Conservation (phyloP, 805 yeast genomes). For the Metschnikowia reukaufii region DNA sequence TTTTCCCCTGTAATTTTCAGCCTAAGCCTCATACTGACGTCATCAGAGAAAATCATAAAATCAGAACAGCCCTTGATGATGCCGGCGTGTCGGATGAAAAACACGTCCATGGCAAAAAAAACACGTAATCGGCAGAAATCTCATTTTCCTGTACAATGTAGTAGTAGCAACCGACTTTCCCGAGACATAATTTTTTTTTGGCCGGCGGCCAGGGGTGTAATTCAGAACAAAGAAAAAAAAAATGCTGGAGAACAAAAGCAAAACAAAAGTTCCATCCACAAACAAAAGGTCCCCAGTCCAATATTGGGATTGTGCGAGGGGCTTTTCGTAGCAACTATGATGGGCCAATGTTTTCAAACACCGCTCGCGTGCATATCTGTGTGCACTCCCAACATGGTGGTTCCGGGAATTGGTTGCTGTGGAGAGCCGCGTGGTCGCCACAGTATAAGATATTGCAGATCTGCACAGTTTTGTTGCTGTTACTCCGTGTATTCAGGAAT, state of each 20-base stretch:
- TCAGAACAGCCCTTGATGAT: no score
- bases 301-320: background rate
- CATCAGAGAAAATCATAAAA: background rate
- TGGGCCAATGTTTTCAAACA: conserved; percentile 3
- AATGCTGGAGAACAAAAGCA: no score
- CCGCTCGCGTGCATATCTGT: conserved; percentile 2
- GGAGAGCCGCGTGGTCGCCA: conserved; percentile 1
- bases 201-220: no score
- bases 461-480: background rate
- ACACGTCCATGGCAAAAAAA: background rate
- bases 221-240: no score
- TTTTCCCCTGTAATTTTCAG: no score
- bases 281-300: background rate
- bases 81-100: background rate
- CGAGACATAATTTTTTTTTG: background rate
- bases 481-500: background rate
- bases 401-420: conserved; percentile 11
- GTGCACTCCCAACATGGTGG: conserved; percentile 11
- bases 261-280: no score
- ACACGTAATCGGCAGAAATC: background rate
- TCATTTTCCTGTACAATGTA: background rate
- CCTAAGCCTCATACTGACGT: background rate
- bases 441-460: conserved; percentile 7
- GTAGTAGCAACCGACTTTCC: background rate
- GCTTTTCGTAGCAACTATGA: conserved; percentile 9